A percentile compares a stretch with the other conserved stretches of the same genome.
Evolutionary conservation across 73 alveolate species (phyloP).

Genomic region (Paramecium pentaurelia): DNA sequence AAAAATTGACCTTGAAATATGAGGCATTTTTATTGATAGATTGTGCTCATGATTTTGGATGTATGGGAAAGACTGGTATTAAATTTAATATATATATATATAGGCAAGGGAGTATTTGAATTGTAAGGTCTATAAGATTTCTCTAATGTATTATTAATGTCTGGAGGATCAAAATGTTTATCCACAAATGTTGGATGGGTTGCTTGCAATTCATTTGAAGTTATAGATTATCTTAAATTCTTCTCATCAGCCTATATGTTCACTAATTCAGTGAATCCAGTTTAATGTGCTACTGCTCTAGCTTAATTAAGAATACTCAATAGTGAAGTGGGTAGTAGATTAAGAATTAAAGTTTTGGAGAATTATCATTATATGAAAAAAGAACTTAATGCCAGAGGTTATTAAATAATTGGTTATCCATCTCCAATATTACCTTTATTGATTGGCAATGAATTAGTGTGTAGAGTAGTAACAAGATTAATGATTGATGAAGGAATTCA

Average conservation of each 20-base stretch:
- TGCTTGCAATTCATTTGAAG: conserved; percentile 49
- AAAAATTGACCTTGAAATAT: conserved; percentile 30
- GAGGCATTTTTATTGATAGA: conserved; percentile 58
- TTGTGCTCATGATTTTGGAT: conserved; percentile 63
- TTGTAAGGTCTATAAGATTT: conserved; percentile 46
- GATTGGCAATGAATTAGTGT: conserved; percentile 50
- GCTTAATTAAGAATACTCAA: conserved; percentile 60
- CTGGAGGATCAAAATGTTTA: conserved; percentile 64
- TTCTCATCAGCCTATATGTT: conserved; percentile 57
- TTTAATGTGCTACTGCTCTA: conserved; percentile 54
- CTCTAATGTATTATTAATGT: conserved; percentile 56
- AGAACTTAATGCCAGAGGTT: conserved; percentile 44
- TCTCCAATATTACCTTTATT: conserved; percentile 50
- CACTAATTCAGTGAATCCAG: conserved; percentile 60
- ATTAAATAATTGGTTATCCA: conserved; percentile 52
- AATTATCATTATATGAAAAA: conserved; percentile 54
- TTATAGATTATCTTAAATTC: conserved; percentile 54
- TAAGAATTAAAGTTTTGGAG: conserved; percentile 37
- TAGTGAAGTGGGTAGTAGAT: conserved; percentile 48
- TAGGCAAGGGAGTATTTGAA: conserved; percentile 51
- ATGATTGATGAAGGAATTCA: conserved; percentile 62
- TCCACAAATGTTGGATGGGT: conserved; percentile 59
- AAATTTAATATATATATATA: not conserved
- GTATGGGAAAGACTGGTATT: conserved; percentile 56
- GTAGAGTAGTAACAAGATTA: conserved; percentile 59